phyloP scores from a whole-genome alignment of 2,329 filamentous ascomycete species.

The Harringtonia aguacate region DNA sequence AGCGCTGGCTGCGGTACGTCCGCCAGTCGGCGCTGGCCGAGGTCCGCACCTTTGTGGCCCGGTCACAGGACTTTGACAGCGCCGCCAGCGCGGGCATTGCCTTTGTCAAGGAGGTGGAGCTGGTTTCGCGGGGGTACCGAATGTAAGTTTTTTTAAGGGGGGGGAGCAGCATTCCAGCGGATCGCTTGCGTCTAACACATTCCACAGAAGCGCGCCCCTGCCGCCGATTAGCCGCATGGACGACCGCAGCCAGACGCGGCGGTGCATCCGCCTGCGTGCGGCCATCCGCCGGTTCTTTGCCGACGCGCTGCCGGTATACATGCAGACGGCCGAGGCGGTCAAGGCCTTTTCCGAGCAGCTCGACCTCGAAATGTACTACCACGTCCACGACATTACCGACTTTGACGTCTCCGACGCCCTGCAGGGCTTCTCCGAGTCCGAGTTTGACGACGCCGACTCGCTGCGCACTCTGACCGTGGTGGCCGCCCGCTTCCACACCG shows the following conservation, averaged over 20 bases:
- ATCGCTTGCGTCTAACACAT: slow-evolving; percentile 5
- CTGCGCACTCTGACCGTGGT: slow-evolving; percentile 71
- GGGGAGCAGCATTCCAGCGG: too few relatives aligned
- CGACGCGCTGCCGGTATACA: slow-evolving; percentile 60
- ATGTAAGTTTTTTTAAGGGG: slow-evolving; percentile 57
- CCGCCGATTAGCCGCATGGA: slow-evolving; percentile 91
- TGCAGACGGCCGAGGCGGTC: slow-evolving; percentile 57
- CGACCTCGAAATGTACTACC: slow-evolving; percentile 85
- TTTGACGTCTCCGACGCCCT: slow-evolving; percentile 63
- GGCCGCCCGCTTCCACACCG: slow-evolving; percentile 67
- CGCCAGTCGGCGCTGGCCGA: slow-evolving; percentile 63
- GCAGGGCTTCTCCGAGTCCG: slow-evolving; percentile 47
- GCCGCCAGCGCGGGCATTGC: slow-evolving; percentile 65
- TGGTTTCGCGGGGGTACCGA: slow-evolving; percentile 83
- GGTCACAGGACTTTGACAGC: slow-evolving; percentile 72
- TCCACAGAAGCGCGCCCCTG: slow-evolving; percentile 69
- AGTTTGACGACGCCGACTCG: slow-evolving; percentile 68
- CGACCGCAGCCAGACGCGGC: slow-evolving; percentile 65
- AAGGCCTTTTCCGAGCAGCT: slow-evolving; percentile 66
- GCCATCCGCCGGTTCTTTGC: slow-evolving; percentile 61
- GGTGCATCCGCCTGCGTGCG: slow-evolving; percentile 70
- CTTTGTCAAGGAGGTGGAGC: slow-evolving; percentile 88
- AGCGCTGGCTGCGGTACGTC: slow-evolving; percentile 73
- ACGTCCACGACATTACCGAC: slow-evolving; percentile 72
- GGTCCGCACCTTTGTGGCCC: slow-evolving; percentile 57